These are phyloP conservation scores for Starmerella apis DNA, from an alignment of 805 yeast genomes.

Conservation along the genomic window DNA sequence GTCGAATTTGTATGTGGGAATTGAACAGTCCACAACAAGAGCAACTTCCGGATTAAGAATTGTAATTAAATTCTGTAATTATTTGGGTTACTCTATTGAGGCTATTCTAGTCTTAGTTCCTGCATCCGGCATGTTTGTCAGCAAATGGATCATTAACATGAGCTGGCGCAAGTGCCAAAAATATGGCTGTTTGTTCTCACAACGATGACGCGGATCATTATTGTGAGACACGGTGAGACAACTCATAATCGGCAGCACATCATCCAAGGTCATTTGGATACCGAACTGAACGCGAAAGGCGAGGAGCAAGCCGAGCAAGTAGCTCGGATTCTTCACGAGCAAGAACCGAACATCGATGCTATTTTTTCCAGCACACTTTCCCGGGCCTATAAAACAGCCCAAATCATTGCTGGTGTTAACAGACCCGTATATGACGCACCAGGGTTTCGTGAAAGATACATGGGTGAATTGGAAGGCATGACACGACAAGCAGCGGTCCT, in stretches of 20 bases:
- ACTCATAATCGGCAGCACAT: conserved; percentile 20
- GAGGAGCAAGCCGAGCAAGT: conserved; percentile 22
- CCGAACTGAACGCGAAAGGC: conserved; percentile 22
- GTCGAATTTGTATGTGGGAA: no score
- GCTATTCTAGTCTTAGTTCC: no score
- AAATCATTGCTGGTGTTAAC: conserved; percentile 14
- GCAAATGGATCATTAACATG: no score
- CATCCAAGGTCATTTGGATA: conserved; percentile 25
- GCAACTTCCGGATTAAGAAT: no score
- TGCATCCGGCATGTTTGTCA: no score
- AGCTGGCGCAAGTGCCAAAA: no score
- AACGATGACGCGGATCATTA: conserved; percentile 19
- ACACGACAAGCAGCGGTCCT: conserved; percentile 16
- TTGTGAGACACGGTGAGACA: conserved; percentile 27
- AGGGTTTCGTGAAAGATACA: conserved; percentile 22
- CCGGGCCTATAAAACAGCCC: conserved; percentile 25
- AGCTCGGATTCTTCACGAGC: conserved; percentile 7
- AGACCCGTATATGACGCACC: conserved; percentile 1
- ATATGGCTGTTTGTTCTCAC: no score
- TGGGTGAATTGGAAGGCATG: conserved; percentile 25
- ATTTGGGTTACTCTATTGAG: no score
- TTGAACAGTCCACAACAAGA: no score
- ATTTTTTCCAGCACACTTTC: conserved; percentile 22
- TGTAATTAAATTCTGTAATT: no score
- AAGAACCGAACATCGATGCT: conserved; percentile 18